These are phyloP conservation scores for Solanum hybrid DNA, from an alignment of 305 asterid species.

Conservation along the genomic window DNA sequence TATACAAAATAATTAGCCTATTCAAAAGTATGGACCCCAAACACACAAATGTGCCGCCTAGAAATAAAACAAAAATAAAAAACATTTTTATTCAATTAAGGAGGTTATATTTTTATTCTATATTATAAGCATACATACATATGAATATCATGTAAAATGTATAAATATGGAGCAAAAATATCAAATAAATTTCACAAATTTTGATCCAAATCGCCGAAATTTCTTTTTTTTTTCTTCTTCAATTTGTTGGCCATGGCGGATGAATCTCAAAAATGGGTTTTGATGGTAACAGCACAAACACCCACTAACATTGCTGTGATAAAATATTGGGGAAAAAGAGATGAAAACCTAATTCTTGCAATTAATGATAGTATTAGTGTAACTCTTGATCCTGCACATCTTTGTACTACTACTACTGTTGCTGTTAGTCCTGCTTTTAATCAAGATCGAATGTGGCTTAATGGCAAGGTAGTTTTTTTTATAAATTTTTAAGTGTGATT, in stretches of 20 bases:
- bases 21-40: neutral
- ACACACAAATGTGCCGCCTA: neutral
- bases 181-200: neutral
- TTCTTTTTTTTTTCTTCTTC: neutral
- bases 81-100: neutral
- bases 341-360: slow-evolving; percentile 71
- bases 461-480: slow-evolving; percentile 53
- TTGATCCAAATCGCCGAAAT: neutral
- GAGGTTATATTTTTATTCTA: neutral
- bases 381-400: slow-evolving; percentile 85
- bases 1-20: no score
- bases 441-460: slow-evolving; percentile 91
- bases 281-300: slow-evolving; percentile 79
- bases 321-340: slow-evolving; percentile 94
- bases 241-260: neutral
- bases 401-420: slow-evolving; percentile 97
- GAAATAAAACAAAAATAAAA: neutral
- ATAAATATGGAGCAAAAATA: neutral
- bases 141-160: neutral
- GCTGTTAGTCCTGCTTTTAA: slow-evolving; percentile 76
- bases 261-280: slow-evolving; percentile 41
- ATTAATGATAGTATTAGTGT: slow-evolving; percentile 92
- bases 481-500: neutral
- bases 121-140: neutral
- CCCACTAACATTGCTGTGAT: slow-evolving; percentile 96